Base-by-base conservation (phyloP, 495 filamentous ascomycete genomes). In the Rostrohypoxylon terebratum region DNA sequence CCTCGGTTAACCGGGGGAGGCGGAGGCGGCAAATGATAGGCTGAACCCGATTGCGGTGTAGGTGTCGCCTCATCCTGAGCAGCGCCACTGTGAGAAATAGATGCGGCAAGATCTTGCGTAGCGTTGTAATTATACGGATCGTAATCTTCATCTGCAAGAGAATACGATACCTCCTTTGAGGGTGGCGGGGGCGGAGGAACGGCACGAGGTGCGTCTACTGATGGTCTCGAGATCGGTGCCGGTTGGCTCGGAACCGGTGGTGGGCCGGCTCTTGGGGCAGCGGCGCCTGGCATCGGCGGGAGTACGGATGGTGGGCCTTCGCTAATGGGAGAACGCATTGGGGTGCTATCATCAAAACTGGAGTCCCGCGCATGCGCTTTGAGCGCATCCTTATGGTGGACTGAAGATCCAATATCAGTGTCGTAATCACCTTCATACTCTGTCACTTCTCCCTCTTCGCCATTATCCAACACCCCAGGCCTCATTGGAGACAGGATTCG, bases 351-450 rank as follows among this genome's bases (percentile, higher is more conserved):
- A 33, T 90, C 87, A 68, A 91, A 78, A 79, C 91, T 95, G 21
- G 91, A 89, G 42, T 94, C 93, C 48, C 90, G 87, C 33, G 87
- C 89, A 80, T 97, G 93, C 18, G 92, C 78, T 74, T 93, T 96
- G 62, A 98, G 78, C 3, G 96, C 95, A 82, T 97, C 96, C 80
- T 96, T 96, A 77, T 96, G 92, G 44, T 91, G 91, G 9, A 89
- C 94, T 31, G 93, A 90, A 48, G 96, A 92, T 1, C 92, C 94
- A 72, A 99, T 98, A 78, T 98, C 96, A 42, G 96, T 99, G 73
- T 98, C 96, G 78, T 99, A 98, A 77, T 98, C 96, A 18, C 94
- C 96, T 78, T 99, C 96, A 77, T 98, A 98, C 79, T 98, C 96
- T 1, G 93, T 97, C 38, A 93, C 84, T 76, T 96, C 94, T 73